Evolutionary conservation across 768 basidiomycete species (phyloP).

Genomic region (Rhodotorula sphaerocarpa): DNA sequence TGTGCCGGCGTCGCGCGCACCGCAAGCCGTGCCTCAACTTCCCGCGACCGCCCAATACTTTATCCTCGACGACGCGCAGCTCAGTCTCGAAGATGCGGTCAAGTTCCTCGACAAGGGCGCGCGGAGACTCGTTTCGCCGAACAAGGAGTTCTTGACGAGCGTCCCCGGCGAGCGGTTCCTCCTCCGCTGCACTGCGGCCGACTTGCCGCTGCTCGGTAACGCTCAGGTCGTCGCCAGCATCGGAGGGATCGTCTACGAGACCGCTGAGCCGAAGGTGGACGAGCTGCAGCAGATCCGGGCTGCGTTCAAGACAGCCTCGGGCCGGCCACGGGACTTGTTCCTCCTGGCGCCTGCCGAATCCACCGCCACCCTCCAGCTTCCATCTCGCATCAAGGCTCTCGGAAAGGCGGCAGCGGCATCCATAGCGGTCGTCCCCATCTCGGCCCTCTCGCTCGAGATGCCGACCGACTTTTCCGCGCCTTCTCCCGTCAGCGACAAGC

Average conservation of each 20-base stretch:
- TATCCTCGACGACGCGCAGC: slow-evolving; percentile 50
- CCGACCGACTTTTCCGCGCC: slow-evolving; percentile 53
- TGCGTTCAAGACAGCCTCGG: slow-evolving; percentile 64
- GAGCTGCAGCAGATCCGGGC: slow-evolving; percentile 56
- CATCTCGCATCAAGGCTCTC: slow-evolving; percentile 29
- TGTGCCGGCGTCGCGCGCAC: slow-evolving; percentile 43
- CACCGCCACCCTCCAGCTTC: slow-evolving; percentile 34
- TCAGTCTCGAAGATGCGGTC: slow-evolving; percentile 54
- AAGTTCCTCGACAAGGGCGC: slow-evolving; percentile 68
- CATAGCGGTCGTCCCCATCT: slow-evolving; percentile 41
- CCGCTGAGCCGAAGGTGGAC: slow-evolving; percentile 53
- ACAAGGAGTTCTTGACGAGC: slow-evolving; percentile 56
- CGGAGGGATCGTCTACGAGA: slow-evolving; percentile 72
- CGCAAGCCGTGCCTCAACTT: slow-evolving; percentile 40
- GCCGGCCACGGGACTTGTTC: slow-evolving; percentile 52
- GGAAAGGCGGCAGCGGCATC: slow-evolving; percentile 7
- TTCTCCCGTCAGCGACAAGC: slow-evolving; percentile 53
- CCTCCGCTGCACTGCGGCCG: slow-evolving; percentile 67
- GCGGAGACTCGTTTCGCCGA: slow-evolving; percentile 62
- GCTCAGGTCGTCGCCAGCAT: slow-evolving; percentile 47
- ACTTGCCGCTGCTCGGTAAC: slow-evolving; percentile 64
- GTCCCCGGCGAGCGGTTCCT: slow-evolving; percentile 65
- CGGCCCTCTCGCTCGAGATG: slow-evolving; percentile 53
- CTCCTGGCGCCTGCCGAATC: slow-evolving; percentile 46
- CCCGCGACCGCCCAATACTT: slow-evolving; percentile 43